Evolutionary conservation across 2,329 filamentous ascomycete genomes (phyloP), one percentile per base, ranked within the genome.

Genomic region (Dactylellina cionopaga): DNA sequence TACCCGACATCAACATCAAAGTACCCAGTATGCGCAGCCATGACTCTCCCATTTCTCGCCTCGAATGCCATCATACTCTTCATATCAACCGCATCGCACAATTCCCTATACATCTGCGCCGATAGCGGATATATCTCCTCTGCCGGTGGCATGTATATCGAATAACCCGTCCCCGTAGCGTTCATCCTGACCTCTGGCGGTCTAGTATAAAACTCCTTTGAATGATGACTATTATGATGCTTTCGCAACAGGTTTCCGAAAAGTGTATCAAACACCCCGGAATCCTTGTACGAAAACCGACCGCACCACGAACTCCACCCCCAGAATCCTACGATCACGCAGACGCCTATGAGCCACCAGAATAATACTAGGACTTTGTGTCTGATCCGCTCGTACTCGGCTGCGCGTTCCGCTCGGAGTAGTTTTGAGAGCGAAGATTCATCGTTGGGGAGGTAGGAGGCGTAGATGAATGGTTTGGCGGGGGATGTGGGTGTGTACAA

Each of bases 401-500:
- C 62, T 19, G 31, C 25, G 0, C 54, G 17, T 47, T 64, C 47
- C 5, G 10, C 27, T 4, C 33, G 24, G 15, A 64, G 41, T 7
- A 63, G 44, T 7, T 41, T 24, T 17, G 41, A 31, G 7, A 68
- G 51, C 15, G 41, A 27, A 25, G 43, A 37, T 37, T 63, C 58
- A 31, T 63, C 58, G n/a, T 58, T 27, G 43, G 66, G 51, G 49
- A 64, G 51, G 37, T 64, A 54, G 44, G 52, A 37, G 10, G 43
- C n/a, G 27, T 64, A 71, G 13, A 71, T 64, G 33, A 55, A 71
- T 0, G 49, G 66, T 33, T 71, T 71, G 4, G 66, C 66, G 31
- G 66, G 66, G 13, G 66, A 71, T 11, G 66, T 71, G 17, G 66
- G 66, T 0, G 66, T 71, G 52, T 71, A 71, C 11, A 58, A 22